Conservation (phyloP, 345 rosid genomes). For the Theobroma cacao region DNA sequence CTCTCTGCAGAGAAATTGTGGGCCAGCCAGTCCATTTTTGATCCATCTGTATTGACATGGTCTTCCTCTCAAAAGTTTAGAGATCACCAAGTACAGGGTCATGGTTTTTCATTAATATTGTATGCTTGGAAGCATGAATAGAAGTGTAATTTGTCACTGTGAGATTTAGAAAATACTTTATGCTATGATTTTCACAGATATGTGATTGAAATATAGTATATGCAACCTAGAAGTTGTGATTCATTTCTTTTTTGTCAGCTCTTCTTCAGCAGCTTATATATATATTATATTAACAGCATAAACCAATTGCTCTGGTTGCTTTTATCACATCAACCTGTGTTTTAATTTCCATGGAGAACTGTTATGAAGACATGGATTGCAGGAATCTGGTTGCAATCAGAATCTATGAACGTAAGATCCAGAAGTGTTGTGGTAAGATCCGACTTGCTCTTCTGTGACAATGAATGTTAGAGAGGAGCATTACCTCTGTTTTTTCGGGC, state of each 20-base stretch:
- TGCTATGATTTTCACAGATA: slow-evolving; percentile 18
- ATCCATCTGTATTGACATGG: slow-evolving; percentile 43
- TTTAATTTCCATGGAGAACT: slow-evolving; percentile 3
- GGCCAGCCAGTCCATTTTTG: slow-evolving; percentile 39
- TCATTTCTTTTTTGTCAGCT: slow-evolving; percentile 1
- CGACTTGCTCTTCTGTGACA: neutral
- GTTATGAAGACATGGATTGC: slow-evolving; percentile 11
- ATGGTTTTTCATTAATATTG: slow-evolving; percentile 63
- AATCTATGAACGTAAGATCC: neutral
- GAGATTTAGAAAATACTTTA: slow-evolving; percentile 14
- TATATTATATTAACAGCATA: neutral
- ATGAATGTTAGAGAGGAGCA: slow-evolving; percentile 1
- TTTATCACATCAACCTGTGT: neutral
- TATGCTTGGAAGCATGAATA: slow-evolving; percentile 75
- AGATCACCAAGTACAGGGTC: slow-evolving; percentile 59
- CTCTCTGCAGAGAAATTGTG: slow-evolving; percentile 40
- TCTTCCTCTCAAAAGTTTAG: slow-evolving; percentile 45
- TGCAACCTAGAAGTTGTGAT: slow-evolving; percentile 18
- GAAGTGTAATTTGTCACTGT: slow-evolving; percentile 16
- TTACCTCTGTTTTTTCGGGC: slow-evolving; percentile 12
- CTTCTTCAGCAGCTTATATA: neutral
- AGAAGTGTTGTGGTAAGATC: slow-evolving; percentile 17
- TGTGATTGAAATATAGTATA: slow-evolving; percentile 26
- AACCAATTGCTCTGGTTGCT: neutral
- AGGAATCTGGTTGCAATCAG: slow-evolving; percentile 12